Evolutionary conservation across 2,329 filamentous ascomycete genomes (phyloP), one percentile per base, ranked within the genome.

Genomic region (Pseudogymnoascus sp.): DNA sequence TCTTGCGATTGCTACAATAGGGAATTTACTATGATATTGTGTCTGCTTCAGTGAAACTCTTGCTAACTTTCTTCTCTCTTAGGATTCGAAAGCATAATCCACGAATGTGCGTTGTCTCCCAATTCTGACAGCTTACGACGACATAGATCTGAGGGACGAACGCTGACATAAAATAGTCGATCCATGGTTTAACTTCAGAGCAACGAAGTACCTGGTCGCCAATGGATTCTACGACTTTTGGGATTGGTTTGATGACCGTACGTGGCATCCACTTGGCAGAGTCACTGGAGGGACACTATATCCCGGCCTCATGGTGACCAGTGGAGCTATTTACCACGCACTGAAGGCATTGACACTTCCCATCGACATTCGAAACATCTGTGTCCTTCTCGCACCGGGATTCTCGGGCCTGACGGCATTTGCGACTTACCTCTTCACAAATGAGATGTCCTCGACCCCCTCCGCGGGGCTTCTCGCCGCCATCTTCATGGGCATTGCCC

Each of bases 191-290:
- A 99, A 99, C 79, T 99, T 99, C 79, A 85, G 95, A 78, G 95
- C 95, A 70, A 98, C 95, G 64, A 98, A 98, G 79, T 98, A 99
- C 75, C 85, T 99, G 64, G 91, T 99, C 64, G 86, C 93, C 75
- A 86, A 99, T 87, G 95, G 95, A 72, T 98, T 99, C 80, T 96
- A 96, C 78, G 92, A 90, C 77, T 99, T 99, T 77, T 99, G 95
- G 95, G 93, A 99, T 77, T 99, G 95, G 95, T 99, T 99, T 75
- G 95, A 99, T 79, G 95, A 99, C 82, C 88, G 95, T 81, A 99
- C 95, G 86, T 99, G 95, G 95, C 93, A 99, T 79, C 95, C 95
- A 72, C 89, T 99, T 67, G 95, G 95, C 72, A 92, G 95, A 81
- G 95, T 99, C 75, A 99, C 95, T 66, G 95, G 95, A 79, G 95